Evolutionary conservation across 768 basidiomycete species (phyloP).

Genomic region (Mycena rosella): DNA sequence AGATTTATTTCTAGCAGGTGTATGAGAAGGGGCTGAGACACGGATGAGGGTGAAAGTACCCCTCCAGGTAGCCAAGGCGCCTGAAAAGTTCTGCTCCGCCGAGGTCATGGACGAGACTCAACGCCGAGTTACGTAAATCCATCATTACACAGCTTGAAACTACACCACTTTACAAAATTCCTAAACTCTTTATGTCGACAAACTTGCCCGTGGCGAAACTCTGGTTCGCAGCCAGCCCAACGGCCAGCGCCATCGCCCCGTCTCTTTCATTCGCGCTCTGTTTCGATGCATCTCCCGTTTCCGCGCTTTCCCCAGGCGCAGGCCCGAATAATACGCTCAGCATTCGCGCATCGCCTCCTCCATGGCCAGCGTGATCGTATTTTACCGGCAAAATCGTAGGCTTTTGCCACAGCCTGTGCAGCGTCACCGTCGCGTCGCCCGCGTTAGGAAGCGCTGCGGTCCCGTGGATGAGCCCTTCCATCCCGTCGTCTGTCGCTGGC

Average conservation of each 20-base stretch:
- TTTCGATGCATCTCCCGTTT: conserved; percentile 58
- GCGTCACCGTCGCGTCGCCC: conserved; percentile 56
- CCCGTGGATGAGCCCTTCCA: conserved; percentile 54
- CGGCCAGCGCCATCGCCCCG: conserved; percentile 60
- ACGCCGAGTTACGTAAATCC: neutral
- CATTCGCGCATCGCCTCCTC: conserved; percentile 63
- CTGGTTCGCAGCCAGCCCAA: conserved; percentile 63
- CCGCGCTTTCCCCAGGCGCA: conserved; percentile 53
- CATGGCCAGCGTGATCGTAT: conserved; percentile 58
- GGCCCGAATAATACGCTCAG: conserved; percentile 63
- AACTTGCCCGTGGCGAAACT: conserved; percentile 61
- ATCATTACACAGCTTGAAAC: neutral
- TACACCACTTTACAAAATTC: conserved; percentile 12
- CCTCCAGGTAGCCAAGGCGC: conserved; percentile 93
- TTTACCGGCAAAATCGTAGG: conserved; percentile 56
- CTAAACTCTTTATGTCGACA: conserved; percentile 50
- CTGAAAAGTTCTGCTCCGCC: conserved; percentile 89
- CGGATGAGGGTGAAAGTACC: conserved; percentile 58
- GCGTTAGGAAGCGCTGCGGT: conserved; percentile 54
- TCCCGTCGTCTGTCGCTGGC: conserved; percentile 43
- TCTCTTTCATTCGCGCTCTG: conserved; percentile 62
- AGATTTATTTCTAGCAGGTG: conserved; percentile 80
- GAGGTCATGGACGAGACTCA: conserved; percentile 41
- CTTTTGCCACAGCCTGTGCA: conserved; percentile 60
- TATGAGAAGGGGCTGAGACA: neutral